These are phyloP conservation scores for Pontederia paniculata DNA, from an alignment of 176 grass and related monocot genomes.

Conservation along the genomic window DNA sequence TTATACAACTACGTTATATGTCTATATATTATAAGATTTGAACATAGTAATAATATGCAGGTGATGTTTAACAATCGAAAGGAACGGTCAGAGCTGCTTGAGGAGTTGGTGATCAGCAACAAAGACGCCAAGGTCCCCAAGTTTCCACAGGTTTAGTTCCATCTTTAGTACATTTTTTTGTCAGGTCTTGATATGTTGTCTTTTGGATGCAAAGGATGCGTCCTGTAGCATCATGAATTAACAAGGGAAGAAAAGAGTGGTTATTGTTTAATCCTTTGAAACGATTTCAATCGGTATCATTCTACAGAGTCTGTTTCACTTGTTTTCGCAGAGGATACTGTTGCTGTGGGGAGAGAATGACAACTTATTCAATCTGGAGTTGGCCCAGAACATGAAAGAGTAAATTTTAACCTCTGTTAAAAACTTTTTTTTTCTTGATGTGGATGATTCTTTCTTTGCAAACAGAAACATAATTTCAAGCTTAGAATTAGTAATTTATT, in stretches of 20 bases:
- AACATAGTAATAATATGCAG: constrained; percentile 15
- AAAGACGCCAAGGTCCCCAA: constrained; percentile 54
- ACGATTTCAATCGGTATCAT: not conserved
- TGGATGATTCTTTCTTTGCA: too few relatives aligned
- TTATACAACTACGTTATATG: too few relatives aligned
- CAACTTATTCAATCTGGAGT: constrained; percentile 72
- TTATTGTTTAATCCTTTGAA: too few relatives aligned
- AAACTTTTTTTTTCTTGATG: too few relatives aligned
- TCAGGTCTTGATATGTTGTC: not conserved
- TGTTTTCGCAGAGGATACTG: constrained; percentile 49
- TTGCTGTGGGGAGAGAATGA: constrained; percentile 81
- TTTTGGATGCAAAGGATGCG: not conserved
- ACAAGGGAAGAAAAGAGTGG: too few relatives aligned
- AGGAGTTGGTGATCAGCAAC: constrained; percentile 78
- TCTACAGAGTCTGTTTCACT: not conserved
- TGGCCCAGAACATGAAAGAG: constrained; percentile 75
- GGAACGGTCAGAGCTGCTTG: constrained; percentile 64
- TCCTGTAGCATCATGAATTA: too few relatives aligned
- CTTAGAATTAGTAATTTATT: too few relatives aligned
- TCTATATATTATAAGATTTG: too few relatives aligned
- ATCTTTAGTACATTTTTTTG: not conserved
- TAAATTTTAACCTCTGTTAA: constrained; percentile 32
- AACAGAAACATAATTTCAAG: too few relatives aligned
- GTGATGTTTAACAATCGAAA: constrained; percentile 82
- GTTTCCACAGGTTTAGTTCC: constrained; percentile 39